Conservation (phyloP, 2,329 filamentous ascomycete genomes). For the Fusarium liriodendri region DNA sequence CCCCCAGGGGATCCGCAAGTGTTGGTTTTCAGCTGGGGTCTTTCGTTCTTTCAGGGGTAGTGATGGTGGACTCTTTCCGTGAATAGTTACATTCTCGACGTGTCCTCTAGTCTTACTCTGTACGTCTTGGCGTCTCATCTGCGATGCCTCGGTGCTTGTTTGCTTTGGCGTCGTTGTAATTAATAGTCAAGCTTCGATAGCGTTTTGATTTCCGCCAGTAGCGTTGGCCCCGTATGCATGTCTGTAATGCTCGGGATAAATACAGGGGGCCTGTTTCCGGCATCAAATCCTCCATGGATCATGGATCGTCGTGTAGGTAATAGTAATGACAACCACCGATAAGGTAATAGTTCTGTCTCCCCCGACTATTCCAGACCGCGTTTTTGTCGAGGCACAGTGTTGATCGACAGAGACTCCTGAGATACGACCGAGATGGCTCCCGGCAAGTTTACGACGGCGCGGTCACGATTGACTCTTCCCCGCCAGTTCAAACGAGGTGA, state of each 20-base stretch:
- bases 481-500: neutral
- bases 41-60: constrained; percentile 15
- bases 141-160: neutral
- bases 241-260: neutral
- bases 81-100: neutral
- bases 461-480: neutral
- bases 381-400: neutral
- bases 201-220: neutral
- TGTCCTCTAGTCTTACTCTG: neutral
- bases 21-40: constrained; percentile 23
- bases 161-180: neutral
- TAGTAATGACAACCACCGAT: neutral
- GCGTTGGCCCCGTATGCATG: neutral
- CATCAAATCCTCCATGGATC: neutral
- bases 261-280: neutral
- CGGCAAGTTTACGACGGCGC: neutral
- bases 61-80: neutral
- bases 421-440: neutral
- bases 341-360: neutral
- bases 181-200: neutral
- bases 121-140: neutral
- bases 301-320: neutral
- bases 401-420: neutral
- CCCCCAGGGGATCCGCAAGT: constrained; percentile 9
- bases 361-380: neutral